phyloP scores from a whole-genome alignment of 345 rosid genomes.

The Odontarrhena argentea region DNA sequence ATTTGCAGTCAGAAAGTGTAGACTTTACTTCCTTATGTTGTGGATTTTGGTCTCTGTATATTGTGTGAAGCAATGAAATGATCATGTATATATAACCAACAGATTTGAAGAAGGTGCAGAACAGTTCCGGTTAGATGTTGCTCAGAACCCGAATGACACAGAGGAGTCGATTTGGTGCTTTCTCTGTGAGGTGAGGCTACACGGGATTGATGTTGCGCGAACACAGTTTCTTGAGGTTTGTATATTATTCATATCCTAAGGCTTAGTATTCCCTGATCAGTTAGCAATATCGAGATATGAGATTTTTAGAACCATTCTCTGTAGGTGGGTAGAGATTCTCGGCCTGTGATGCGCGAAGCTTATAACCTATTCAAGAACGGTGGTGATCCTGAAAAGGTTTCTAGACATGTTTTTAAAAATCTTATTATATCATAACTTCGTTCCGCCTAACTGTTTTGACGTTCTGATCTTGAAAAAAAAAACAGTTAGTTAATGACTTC shows the following conservation, averaged over 20 bases:
- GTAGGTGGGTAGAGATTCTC: conserved; percentile 90
- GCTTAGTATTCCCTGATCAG: background rate
- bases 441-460: background rate
- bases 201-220: conserved; percentile 69
- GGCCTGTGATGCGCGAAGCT: conserved; percentile 81
- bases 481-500: conserved; percentile 65
- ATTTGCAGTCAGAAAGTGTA: background rate
- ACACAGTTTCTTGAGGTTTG: conserved; percentile 66
- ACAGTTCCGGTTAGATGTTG: conserved; percentile 92
- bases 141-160: conserved; percentile 84
- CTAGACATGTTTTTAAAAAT: background rate
- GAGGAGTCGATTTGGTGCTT: conserved; percentile 96
- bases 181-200: conserved; percentile 77
- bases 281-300: background rate
- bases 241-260: background rate
- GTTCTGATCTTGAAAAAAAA: background rate
- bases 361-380: conserved; percentile 78
- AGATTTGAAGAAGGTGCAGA: conserved; percentile 91
- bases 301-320: background rate
- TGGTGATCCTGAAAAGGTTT: conserved; percentile 87
- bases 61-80: conserved; percentile 15
- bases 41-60: background rate
- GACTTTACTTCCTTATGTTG: background rate
- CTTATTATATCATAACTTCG: background rate
- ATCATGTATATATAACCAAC: conserved; percentile 18